Evolutionary conservation across 805 yeast species (phyloP).

Genomic region (Hyphopichia homilentoma): DNA sequence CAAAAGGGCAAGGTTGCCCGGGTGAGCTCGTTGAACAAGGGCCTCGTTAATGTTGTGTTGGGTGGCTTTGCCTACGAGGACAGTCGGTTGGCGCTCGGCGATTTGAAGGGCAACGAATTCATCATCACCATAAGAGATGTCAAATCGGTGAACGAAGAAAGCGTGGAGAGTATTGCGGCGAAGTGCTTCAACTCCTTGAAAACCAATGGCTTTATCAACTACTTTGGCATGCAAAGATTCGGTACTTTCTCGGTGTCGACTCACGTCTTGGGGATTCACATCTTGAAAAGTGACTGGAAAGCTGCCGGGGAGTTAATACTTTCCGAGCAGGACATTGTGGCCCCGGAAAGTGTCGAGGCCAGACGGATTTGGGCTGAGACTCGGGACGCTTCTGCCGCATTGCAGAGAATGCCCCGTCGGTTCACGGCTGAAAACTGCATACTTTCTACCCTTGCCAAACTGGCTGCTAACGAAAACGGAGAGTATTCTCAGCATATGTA

Average conservation of each 20-base stretch:
- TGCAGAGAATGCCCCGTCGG: slow-evolving; percentile 77
- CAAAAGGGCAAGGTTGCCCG: slow-evolving; percentile 70
- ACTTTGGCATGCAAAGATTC: slow-evolving; percentile 97
- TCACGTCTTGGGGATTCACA: slow-evolving; percentile 73
- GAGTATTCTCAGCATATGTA: slow-evolving; percentile 54
- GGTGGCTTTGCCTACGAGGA: slow-evolving; percentile 76
- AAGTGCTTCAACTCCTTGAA: slow-evolving; percentile 55
- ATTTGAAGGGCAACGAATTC: slow-evolving; percentile 85
- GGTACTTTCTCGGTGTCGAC: slow-evolving; percentile 95
- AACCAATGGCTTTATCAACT: slow-evolving; percentile 80
- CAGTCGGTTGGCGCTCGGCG: slow-evolving; percentile 68
- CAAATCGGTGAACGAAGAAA: slow-evolving; percentile 27
- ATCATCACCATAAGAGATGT: slow-evolving; percentile 80
- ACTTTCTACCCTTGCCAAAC: slow-evolving; percentile 55
- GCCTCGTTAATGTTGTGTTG: slow-evolving; percentile 69
- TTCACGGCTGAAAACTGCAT: slow-evolving; percentile 83
- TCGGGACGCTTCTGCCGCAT: slow-evolving; percentile 58
- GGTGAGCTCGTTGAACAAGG: slow-evolving; percentile 69
- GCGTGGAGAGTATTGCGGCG: slow-evolving; percentile 44
- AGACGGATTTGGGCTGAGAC: slow-evolving; percentile 79
- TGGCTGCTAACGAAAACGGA: slow-evolving; percentile 40
- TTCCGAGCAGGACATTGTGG: slow-evolving; percentile 79
- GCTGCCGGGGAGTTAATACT: slow-evolving; percentile 74
- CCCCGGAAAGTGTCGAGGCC: slow-evolving; percentile 80
- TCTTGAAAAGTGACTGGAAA: slow-evolving; percentile 74